Conservation (phyloP, 192 early-diverging fungal genomes). For the Podila minutissima region DNA sequence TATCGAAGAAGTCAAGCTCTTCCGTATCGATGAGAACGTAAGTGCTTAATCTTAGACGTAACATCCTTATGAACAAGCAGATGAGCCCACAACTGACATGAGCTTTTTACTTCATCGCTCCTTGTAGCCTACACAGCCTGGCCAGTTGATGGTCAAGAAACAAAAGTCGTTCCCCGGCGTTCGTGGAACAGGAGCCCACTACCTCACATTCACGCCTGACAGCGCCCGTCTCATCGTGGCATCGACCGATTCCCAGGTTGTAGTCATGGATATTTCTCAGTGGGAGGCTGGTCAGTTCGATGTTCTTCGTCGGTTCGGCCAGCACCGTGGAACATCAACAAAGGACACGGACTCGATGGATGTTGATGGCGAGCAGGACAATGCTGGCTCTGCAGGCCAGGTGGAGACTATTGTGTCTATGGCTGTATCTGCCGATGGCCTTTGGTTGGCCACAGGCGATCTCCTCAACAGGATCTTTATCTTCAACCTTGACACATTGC, state of each 20-base stretch:
- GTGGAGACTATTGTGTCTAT: conserved; percentile 72
- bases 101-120: neutral
- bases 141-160: conserved; percentile 57
- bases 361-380: conserved; percentile 50
- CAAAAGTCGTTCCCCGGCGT: conserved; percentile 54
- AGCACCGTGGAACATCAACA: conserved; percentile 64
- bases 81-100: neutral
- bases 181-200: conserved; percentile 66
- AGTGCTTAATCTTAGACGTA: conserved; percentile 1
- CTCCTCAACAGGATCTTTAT: conserved; percentile 76
- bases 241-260: conserved; percentile 78
- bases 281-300: conserved; percentile 67
- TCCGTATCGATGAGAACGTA: conserved; percentile 65
- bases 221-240: conserved; percentile 80
- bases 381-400: conserved; percentile 53
- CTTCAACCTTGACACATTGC: conserved; percentile 74
- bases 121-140: conserved; percentile 40
- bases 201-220: conserved; percentile 83
- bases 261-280: conserved; percentile 78
- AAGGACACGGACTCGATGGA: conserved; percentile 41
- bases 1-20: conserved; percentile 73
- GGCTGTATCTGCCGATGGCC: conserved; percentile 80
- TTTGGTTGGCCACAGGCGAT: conserved; percentile 87
- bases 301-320: conserved; percentile 71
- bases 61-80: neutral